These are phyloP conservation scores for Cyclospora cayetanensis DNA, from an alignment of 169 alveolate species.

Conservation along the genomic window DNA sequence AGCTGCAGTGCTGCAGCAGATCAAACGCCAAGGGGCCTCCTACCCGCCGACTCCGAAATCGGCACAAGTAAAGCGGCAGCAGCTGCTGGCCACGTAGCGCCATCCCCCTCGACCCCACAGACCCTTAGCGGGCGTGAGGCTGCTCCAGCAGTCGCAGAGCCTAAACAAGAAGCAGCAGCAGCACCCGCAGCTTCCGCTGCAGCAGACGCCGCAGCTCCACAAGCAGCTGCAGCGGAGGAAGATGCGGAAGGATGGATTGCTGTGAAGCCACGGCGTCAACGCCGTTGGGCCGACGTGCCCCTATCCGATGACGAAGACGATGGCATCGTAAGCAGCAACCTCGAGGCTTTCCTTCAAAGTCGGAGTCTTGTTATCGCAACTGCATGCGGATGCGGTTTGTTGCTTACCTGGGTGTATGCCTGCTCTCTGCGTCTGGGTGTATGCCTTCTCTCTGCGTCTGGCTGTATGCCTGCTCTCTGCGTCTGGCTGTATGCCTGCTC, in stretches of 20 bases:
- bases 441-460: too few relatives aligned
- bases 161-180: too few relatives aligned
- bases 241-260: conserved; percentile 48
- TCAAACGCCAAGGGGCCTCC: neutral
- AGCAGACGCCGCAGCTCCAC: conserved; percentile 7
- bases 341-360: too few relatives aligned
- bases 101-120: neutral
- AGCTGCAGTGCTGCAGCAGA: neutral
- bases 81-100: neutral
- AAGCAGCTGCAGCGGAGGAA: conserved; percentile 49
- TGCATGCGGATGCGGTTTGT: too few relatives aligned
- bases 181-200: neutral
- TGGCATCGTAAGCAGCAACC: neutral
- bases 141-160: too few relatives aligned
- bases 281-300: conserved; percentile 42
- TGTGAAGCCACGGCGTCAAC: conserved; percentile 56
- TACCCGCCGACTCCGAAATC: neutral
- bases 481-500: too few relatives aligned
- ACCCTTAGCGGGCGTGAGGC: too few relatives aligned
- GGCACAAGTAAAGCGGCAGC: neutral
- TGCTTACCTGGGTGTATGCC: too few relatives aligned
- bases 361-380: too few relatives aligned
- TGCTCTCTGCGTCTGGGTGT: too few relatives aligned
- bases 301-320: conserved; percentile 18
- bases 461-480: too few relatives aligned